Evolutionary conservation across 768 basidiomycete species (phyloP), one percentile per base, ranked within the genome.

Genomic region (Boletus rubroflammeus): DNA sequence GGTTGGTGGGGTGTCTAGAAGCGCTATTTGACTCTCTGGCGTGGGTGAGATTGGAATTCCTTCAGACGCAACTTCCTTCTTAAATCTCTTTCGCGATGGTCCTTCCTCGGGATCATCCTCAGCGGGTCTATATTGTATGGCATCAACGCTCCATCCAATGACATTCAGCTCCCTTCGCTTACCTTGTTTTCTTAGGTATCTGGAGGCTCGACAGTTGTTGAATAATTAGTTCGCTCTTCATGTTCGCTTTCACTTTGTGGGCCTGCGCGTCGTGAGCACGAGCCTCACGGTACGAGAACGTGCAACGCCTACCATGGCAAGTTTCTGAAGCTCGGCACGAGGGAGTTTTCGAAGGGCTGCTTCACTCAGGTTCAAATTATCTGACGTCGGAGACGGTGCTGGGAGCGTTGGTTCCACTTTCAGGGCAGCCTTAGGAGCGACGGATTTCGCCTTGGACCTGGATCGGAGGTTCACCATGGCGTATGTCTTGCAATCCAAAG

Each of bases 221-320:
- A 9, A 71, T 61, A n/a, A 69, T 67, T 10, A 40, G 11, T 25
- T 67, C 62, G 34, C 58, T 71, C 55, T 67, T 69, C 32, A 51
- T 41, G 32, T 71, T 70, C 6, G 62, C 63, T 34, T 57, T 65
- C 5, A 67, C 56, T 28, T 51, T 55, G 41, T 67, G 43, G 17
- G 48, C 57, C 68, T 69, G 46, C n/a, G 14, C 13, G 19, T 34
- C 32, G n/a, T 66, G 23, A 55, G 35, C 34, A 23, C 15, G 9
- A 15, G 3, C 2, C 6, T 11, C 38, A 9, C 19, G 26, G 3
- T 10, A 25, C 42, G 7, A 45, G 15, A 42, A 19, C 10, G 10
- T 15, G 11, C 38, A 25, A 39, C 23, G 17, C 53, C 10, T 51
- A 65, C 69, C 65, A 47, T 65, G 3, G 67, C 63, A 1, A 67